Evolutionary conservation across 73 alveolate genomes (phyloP).

Genomic region (Blepharisma stoltei): DNA sequence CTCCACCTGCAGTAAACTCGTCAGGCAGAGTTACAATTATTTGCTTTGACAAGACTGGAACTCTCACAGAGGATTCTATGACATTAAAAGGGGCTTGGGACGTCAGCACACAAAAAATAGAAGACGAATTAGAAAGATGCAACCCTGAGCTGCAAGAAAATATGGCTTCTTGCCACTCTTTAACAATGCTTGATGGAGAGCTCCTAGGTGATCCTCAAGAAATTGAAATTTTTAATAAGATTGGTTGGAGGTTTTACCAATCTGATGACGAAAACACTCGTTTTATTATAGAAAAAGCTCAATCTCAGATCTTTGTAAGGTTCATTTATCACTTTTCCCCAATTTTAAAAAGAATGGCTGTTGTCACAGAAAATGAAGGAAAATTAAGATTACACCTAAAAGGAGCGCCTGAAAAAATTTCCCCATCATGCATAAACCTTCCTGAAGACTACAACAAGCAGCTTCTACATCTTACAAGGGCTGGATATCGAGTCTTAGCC

Average conservation of each 20-base stretch:
- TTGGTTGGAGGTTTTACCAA: constrained; percentile 83
- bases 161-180: constrained; percentile 90
- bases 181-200: constrained; percentile 78
- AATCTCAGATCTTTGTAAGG: constrained; percentile 34
- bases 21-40: constrained; percentile 88
- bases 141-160: constrained; percentile 34
- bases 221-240: constrained; percentile 91
- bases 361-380: constrained; percentile 54
- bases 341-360: constrained; percentile 89
- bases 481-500: constrained; percentile 83
- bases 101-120: not conserved
- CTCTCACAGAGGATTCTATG: constrained; percentile 94
- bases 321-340: constrained; percentile 86
- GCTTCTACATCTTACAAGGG: constrained; percentile 57
- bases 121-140: not conserved
- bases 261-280: constrained; percentile 31
- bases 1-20: constrained; percentile 81
- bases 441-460: constrained; percentile 64
- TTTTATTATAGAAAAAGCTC: not conserved
- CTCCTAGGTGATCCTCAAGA: constrained; percentile 96
- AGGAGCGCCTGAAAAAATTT: constrained; percentile 85
- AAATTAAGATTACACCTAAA: constrained; percentile 40
- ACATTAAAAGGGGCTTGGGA: constrained; percentile 64
- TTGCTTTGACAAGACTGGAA: constrained; percentile 97
- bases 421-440: constrained; percentile 50